Evolutionary conservation across 2,329 filamentous ascomycete genomes (phyloP), one percentile per base, ranked within the genome.

Genomic region (Ceratocystis cubensis): DNA sequence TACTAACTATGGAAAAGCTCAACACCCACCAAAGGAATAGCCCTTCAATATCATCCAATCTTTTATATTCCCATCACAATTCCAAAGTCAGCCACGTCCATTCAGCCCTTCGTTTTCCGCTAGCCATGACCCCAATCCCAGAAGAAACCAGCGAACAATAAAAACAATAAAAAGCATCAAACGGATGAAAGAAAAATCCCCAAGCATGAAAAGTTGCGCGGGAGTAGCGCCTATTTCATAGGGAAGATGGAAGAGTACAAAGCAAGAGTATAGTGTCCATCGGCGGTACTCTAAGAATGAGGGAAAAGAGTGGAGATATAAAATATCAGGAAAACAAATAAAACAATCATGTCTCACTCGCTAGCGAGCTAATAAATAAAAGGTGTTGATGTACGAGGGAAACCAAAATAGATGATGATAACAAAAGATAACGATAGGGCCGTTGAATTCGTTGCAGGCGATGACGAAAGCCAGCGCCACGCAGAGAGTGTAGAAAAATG

Each of bases 61-160:
- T 65, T 65, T 65, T 65, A 65, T 65, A 65, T 59, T 65, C 61
- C 53, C 64, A 65, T 65, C 64, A 33, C 41, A 53, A 46, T 37
- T 59, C 15, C 30, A 25, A 30, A 37, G 48, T 13, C 48, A 8
- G 20, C 56, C 30, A 59, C 28, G 15, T 10, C 48, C 48, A 15
- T 25, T 15, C 22, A 53, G 3, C 48, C 30, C 15, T 59, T 30
- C 41, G 61, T 63, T 65, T 46, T 61, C 64, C 64, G 46, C 25
- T 59, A 46, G 25, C 41, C 50, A 45, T 44, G 20, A 30, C 17
- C 56, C 30, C 37, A 28, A 45, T 57, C 64, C 64, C 64, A 61
- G 33, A 59, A 57, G 48, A 63, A 63, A 41, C 20, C 53, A 63
- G 20, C 25, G 46, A 53, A 8, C 61, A 65, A 53, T 50, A 17